Percentiles rank a stretch among this genome's conserved stretches.
phyloP scores from a whole-genome alignment of 352 stramenopile species.

The Phytophthora pini region DNA sequence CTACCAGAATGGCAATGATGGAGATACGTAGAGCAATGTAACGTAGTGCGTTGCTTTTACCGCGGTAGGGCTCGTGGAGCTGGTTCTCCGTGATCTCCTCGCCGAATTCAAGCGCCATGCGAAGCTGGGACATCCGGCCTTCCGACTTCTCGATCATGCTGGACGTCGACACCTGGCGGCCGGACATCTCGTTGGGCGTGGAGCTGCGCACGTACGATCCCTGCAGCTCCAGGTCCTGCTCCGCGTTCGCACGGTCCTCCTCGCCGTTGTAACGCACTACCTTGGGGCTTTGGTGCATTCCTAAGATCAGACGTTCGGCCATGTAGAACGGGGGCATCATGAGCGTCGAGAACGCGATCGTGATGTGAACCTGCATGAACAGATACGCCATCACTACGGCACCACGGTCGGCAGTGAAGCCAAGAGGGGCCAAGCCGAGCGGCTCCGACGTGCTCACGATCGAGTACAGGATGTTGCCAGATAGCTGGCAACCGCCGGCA shows the following conservation, averaged over 20 bases:
- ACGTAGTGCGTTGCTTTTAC: constrained; percentile 40
- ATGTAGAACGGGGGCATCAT: constrained; percentile 67
- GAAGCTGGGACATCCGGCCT: constrained; percentile 43
- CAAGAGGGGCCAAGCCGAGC: constrained; percentile 43
- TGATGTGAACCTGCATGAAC: constrained; percentile 61
- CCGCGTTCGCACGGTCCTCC: constrained; percentile 25
- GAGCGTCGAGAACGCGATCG: constrained; percentile 58
- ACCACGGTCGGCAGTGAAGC: constrained; percentile 53
- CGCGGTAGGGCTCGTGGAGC: constrained; percentile 46
- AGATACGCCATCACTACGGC: constrained; percentile 59
- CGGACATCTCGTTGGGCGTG: constrained; percentile 31
- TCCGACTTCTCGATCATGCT: constrained; percentile 33
- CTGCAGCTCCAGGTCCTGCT: constrained; percentile 40
- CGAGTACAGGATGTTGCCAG: constrained; percentile 63
- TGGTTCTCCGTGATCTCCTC: constrained; percentile 42
- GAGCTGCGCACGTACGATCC: constrained; percentile 39
- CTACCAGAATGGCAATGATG: constrained; percentile 51
- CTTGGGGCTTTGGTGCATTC: constrained; percentile 57
- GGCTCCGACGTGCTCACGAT: constrained; percentile 42
- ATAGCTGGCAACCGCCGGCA: constrained; percentile 57
- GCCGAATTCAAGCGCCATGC: constrained; percentile 40
- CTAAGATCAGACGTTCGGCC: constrained; percentile 60
- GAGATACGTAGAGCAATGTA: constrained; percentile 53
- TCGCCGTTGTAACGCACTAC: constrained; percentile 34
- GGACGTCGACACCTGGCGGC: constrained; percentile 25